Base-by-base conservation (phyloP, 495 filamentous ascomycete genomes). In the Aspergillus biplanus region DNA sequence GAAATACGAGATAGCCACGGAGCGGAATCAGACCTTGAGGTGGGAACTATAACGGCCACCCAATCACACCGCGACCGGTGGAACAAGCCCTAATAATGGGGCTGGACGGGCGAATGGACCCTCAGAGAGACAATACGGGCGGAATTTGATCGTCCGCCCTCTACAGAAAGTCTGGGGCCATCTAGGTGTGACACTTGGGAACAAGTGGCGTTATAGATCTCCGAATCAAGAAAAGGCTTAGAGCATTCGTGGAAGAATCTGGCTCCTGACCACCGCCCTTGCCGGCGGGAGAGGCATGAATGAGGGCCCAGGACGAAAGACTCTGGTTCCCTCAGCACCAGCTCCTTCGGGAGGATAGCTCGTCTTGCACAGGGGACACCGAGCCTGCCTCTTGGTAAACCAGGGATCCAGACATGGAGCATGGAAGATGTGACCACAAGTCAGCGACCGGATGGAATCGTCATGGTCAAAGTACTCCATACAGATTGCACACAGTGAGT, bases 371-470 rank as follows among this genome's bases (percentile, higher is more conserved):
- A 98, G 86, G 54, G 96, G 96, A 74, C 96, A 99, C 75, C 95
- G 97, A 12, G 95, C 96, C 63, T 93, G 87, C 64, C 95, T 83
- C 68, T 87, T 91, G 1, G 95, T 99, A 57, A 99, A 80, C 95
- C 95, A 99, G 11, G 96, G 95, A 69, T 99, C 95, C 18, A 99
- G 84, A 75, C 95, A 99, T 27, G 85, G 86, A 52, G 91, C 90
- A 75, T 99, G 95, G 83, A 98, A 99, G 63, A 95, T 93, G 73
- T 98, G 96, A 35, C 93, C 93, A 69, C 95, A 98, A 46, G 91
- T 92, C 46, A 97, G 75, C 15, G 93, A 92, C 53, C 93, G 89
- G 44, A 97, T 88, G 73, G 93, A 90, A 67, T 96, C 92, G 68
- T 93, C 87, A 55, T 91, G 89, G 66, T 96, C 90, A 31, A 97